Conservation (phyloP, 345 rosid genomes). For the Moricandia arvensis region DNA sequence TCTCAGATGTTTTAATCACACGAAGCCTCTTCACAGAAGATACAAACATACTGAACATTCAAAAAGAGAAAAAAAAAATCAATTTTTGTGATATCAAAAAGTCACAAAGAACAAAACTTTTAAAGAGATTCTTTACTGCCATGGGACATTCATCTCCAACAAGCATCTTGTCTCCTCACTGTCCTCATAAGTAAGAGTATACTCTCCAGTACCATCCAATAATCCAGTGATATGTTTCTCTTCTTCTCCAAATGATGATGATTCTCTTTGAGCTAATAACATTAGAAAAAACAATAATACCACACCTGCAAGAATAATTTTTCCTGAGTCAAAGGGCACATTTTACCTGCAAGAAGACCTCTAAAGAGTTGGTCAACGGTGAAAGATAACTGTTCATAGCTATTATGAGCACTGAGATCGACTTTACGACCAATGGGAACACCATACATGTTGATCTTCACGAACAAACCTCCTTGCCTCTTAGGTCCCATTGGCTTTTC, state of each 20-base stretch:
- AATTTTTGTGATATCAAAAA: background rate
- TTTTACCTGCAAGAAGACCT: slow-evolving; percentile 85
- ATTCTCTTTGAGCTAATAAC: slow-evolving; percentile 75
- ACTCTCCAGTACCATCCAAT: slow-evolving; percentile 86
- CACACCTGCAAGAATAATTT: too few relatives aligned
- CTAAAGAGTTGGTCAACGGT: slow-evolving; percentile 93
- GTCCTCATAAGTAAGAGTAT: slow-evolving; percentile 94
- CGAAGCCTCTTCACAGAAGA: slow-evolving; percentile 90
- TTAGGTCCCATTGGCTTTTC: slow-evolving; percentile 16
- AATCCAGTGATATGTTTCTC: slow-evolving; percentile 64
- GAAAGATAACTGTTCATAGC: background rate
- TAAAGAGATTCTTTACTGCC: slow-evolving; percentile 80
- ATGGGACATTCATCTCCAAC: slow-evolving; percentile 93
- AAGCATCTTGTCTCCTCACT: slow-evolving; percentile 99
- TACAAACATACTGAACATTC: slow-evolving; percentile 76
- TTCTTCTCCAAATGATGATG: slow-evolving; percentile 57
- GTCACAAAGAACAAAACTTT: background rate
- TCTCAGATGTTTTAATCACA: slow-evolving; percentile 77
- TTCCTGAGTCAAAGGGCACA: too few relatives aligned
- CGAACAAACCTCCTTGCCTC: slow-evolving; percentile 56
- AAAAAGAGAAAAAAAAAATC: background rate
- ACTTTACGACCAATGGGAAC: too few relatives aligned
- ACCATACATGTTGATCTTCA: slow-evolving; percentile 69
- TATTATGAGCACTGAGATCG: too few relatives aligned
- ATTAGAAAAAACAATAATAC: background rate